A percentile compares a stretch with the other conserved stretches of the same genome.
These are phyloP conservation scores for Nannizziopsis arthrosporioides DNA, from an alignment of 2,329 filamentous ascomycete species.

Conservation along the genomic window DNA sequence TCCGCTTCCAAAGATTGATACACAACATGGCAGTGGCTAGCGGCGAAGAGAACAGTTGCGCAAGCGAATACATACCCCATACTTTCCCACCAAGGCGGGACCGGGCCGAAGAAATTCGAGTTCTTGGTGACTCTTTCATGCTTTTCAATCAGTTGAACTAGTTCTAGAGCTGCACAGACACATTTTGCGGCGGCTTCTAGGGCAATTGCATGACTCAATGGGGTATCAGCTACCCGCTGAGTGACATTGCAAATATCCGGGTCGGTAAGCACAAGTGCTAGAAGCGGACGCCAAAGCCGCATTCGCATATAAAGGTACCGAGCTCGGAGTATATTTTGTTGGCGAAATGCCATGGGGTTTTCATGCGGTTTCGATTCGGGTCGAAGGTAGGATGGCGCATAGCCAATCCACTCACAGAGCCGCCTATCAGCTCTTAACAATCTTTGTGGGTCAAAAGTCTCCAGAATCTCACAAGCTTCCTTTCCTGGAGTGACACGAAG, in stretches of 20 bases:
- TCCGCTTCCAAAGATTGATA: conserved; percentile 4
- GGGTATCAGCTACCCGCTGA: conserved; percentile 7
- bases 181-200: conserved; percentile 14
- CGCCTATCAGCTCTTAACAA: conserved; percentile 17
- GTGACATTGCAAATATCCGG: conserved; percentile 7
- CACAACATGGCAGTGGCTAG: conserved; percentile 11
- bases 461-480: conserved; percentile 18
- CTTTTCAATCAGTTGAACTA: conserved; percentile 10
- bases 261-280: conserved; percentile 13
- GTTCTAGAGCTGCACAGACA: conserved; percentile 13
- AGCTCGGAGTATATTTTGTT: conserved; percentile 19
- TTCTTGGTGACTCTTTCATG: conserved; percentile 2
- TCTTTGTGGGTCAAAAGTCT: conserved; percentile 15
- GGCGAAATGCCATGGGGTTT: conserved; percentile 17
- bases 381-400: conserved; percentile 18
- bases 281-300: conserved; percentile 15
- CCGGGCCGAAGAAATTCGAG: conserved; percentile 2
- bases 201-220: conserved; percentile 11
- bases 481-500: conserved; percentile 13
- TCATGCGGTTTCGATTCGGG: conserved; percentile 1
- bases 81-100: conserved; percentile 16
- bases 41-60: conserved; percentile 13
- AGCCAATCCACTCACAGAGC: conserved; percentile 19
- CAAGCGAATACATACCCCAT: conserved; percentile 13
- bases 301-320: conserved; percentile 20